Conservation (phyloP, 805 yeast genomes). For the Kuraishia floccosa region DNA sequence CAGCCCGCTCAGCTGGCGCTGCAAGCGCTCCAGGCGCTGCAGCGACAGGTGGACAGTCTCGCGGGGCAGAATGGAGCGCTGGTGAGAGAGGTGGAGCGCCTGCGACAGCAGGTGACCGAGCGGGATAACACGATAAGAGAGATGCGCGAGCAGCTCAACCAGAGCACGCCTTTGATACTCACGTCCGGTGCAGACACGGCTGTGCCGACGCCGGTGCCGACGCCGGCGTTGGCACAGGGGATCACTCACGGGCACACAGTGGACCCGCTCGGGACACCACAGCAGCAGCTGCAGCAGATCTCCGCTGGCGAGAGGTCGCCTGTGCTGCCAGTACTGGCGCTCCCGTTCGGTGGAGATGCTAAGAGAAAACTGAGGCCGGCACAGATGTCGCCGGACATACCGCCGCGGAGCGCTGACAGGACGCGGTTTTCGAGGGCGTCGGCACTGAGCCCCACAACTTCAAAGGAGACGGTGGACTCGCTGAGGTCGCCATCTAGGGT, state of each 20-base stretch:
- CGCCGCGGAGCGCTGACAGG: neutral
- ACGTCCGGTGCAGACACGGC: no score
- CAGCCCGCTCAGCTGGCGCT: no score
- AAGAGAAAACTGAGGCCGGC: neutral
- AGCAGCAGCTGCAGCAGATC: conserved; percentile 1
- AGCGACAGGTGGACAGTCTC: no score
- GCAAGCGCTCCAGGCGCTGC: no score
- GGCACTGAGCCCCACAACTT: neutral
- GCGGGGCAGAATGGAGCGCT: no score
- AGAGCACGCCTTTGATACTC: no score
- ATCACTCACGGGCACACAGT: no score
- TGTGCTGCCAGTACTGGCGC: neutral
- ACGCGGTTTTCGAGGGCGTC: neutral
- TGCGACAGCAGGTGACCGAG: no score
- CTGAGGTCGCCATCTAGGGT: neutral
- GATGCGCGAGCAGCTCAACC: no score
- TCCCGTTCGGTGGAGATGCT: neutral
- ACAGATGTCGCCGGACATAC: neutral
- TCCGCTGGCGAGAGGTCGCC: neutral
- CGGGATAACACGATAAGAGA: no score
- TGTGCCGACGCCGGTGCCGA: conserved; percentile 1
- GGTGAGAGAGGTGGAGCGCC: no score
- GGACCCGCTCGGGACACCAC: conserved; percentile 1
- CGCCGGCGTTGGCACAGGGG: no score
- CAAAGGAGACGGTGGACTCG: neutral